A percentile compares a stretch with the other conserved stretches of the same genome.
These are phyloP conservation scores for Ophiostoma populinum DNA, from an alignment of 2,329 filamentous ascomycete genomes.

Conservation along the genomic window DNA sequence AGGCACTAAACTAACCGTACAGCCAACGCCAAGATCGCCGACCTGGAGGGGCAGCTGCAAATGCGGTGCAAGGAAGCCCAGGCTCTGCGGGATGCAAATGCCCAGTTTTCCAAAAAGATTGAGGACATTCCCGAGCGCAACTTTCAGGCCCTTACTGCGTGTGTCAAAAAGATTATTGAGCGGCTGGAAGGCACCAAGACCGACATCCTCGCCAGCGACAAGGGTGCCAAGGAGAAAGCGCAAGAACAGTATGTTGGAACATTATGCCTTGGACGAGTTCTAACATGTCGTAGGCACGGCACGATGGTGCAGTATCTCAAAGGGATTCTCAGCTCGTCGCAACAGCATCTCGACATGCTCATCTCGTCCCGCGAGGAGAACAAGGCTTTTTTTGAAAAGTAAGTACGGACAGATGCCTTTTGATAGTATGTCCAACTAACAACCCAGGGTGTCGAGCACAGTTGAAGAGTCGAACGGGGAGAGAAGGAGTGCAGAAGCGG, in stretches of 20 bases:
- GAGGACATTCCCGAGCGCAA: conserved; percentile 8
- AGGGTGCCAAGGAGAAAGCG: neutral
- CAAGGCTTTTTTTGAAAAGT: conserved; percentile 1
- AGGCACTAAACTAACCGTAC: neutral
- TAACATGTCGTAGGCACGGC: neutral
- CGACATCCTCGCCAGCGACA: neutral
- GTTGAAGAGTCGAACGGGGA: neutral
- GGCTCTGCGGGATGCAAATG: conserved; percentile 2
- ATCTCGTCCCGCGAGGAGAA: neutral
- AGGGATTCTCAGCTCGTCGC: neutral
- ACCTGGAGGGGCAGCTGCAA: neutral
- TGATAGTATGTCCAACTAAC: neutral
- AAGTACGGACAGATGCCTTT: neutral
- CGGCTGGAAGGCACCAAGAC: conserved; percentile 4
- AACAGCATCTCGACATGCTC: conserved; percentile 1
- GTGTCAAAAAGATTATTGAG: conserved; percentile 8
- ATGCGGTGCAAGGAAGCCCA: conserved; percentile 5
- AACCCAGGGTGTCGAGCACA: neutral
- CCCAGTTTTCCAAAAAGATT: conserved; percentile 2
- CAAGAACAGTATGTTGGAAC: conserved; percentile 3
- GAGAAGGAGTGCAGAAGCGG: neutral
- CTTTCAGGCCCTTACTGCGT: conserved; percentile 7
- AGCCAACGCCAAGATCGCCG: conserved; percentile 6
- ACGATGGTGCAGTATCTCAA: conserved; percentile 2
- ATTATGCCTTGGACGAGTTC: no score